Evolutionary conservation across 768 basidiomycete species (phyloP), one percentile per base, ranked within the genome.

Genomic region (Suillus brevipes): DNA sequence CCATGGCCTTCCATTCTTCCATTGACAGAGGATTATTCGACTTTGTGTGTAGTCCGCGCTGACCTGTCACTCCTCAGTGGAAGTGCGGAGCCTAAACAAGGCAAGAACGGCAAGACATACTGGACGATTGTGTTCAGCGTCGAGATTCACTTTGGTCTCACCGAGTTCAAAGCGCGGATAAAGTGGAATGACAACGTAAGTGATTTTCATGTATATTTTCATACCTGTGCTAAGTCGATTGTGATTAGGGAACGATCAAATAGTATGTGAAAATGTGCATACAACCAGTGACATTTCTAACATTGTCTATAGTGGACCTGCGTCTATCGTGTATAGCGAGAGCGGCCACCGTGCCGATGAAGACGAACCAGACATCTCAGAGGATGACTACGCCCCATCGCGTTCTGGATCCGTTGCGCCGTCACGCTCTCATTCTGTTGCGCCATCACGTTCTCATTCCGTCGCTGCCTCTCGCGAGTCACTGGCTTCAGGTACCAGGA

Each of bases 61-160:
- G 91, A 93, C 71, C 71, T 92, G 65, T 92, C 91, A 0, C 85
- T 87, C 12, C 78, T 93, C 60, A 87, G 84, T 50, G 84, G 87
- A 23, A 91, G 89, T 67, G 90, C 91, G 1, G 84, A 86, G 68
- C 78, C 91, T 1, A 92, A 91, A 71, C 73, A 77, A 6, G 87
- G 89, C 1, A 85, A 76, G 68, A 84, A 82, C 55, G 87, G 89
- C 60, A 90, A 87, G 78, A 87, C 82, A 13, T 92, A 91, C 67
- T 93, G 90, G 90, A 92, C 88, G 16, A 91, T 93, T 65, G 87
- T 93, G 20, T 93, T 93, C 75, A 89, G 88, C 37, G 87, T 93
- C 37, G 91, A 92, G 73, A 91, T 93, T 62, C 90, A 91, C 71
- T 92, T 93, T 65, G 90, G 91, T 38, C 72, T 92, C 66, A 93